These are phyloP conservation scores for Artemisia argyi DNA, from an alignment of 129 eudicot species.

Conservation along the genomic window DNA sequence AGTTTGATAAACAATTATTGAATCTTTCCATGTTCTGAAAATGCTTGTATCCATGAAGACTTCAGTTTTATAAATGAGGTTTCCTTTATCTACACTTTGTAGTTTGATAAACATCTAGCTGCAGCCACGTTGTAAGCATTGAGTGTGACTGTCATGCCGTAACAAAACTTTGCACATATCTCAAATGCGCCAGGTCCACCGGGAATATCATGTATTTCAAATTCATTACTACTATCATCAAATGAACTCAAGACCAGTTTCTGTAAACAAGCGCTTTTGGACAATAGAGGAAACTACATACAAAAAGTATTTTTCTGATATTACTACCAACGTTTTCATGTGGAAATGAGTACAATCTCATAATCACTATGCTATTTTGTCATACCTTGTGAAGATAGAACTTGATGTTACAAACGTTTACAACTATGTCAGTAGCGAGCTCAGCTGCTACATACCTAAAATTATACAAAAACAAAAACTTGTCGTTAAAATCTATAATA, in stretches of 20 bases:
- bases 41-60: constrained; percentile 82
- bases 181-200: constrained; percentile 93
- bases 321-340: constrained; percentile 6
- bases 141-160: constrained; percentile 84
- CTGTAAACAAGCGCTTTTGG: no score
- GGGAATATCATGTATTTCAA: constrained; percentile 64
- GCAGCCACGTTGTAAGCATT: constrained; percentile 84
- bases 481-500: neutral
- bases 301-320: no score
- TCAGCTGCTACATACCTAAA: constrained; percentile 83
- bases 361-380: neutral
- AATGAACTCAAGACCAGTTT: no score
- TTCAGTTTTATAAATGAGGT: constrained; percentile 77
- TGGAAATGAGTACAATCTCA: neutral
- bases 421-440: constrained; percentile 63
- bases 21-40: constrained; percentile 89
- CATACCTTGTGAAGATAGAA: constrained; percentile 89
- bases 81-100: constrained; percentile 92
- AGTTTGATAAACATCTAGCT: constrained; percentile 78
- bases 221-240: constrained; percentile 33
- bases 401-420: constrained; percentile 69
- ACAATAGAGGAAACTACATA: no score
- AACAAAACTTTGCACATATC: constrained; percentile 82
- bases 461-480: neutral
- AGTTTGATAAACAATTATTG: constrained; percentile 78